Base-by-base conservation (phyloP, 2,329 filamentous ascomycete species). In the Phyllosticta citrichinensis region DNA sequence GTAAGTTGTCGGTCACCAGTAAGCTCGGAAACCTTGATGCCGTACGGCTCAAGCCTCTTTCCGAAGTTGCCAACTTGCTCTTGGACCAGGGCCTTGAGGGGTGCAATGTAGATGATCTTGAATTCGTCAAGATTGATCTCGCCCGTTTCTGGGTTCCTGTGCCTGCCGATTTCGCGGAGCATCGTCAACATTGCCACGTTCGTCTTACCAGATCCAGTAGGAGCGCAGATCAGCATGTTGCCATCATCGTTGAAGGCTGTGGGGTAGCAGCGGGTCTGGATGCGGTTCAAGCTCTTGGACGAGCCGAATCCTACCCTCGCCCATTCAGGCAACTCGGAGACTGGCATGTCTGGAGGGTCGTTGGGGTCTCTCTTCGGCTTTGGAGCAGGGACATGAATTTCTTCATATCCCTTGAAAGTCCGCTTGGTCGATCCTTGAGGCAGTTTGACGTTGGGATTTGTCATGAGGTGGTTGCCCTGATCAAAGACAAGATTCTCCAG, bases 11-110 rank as follows among this genome's bases (percentile, higher is more conserved):
- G 89, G 77, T 99, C 94, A 78, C 94, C 94, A 64, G 94, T 99
- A 69, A 99, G 79, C 75, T 99, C 94, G n/a, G 92, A 85, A 11
- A 99, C 94, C 62, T 84, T 87, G 71, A 99, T 91, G 50, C 94
- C 94, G 66, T 93, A 97, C 0, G 90, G 85, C 71, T 93, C 90
- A 10, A 99, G 80, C 62, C 95, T 85, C 71, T 91, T 91, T 66
- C 94, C 92, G 73, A 99, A 95, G 74, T 97, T 99, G 60, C 94
- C 94, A 58, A 99, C 94, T 76, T 99, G 94, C 73, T 99, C 94
- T 73, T 97, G 92, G 3, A 99, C 94, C 65, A 99, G 77, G 55
- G 94, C 94, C 73, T 99, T 99, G 62, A 99, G 75, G 0, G 94
- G 94, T 30, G 94, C 94, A 69, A 99, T 97, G 72, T 96, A 99